Conservation (phyloP, 2,329 filamentous ascomycete genomes). For the Venturia asperata region DNA sequence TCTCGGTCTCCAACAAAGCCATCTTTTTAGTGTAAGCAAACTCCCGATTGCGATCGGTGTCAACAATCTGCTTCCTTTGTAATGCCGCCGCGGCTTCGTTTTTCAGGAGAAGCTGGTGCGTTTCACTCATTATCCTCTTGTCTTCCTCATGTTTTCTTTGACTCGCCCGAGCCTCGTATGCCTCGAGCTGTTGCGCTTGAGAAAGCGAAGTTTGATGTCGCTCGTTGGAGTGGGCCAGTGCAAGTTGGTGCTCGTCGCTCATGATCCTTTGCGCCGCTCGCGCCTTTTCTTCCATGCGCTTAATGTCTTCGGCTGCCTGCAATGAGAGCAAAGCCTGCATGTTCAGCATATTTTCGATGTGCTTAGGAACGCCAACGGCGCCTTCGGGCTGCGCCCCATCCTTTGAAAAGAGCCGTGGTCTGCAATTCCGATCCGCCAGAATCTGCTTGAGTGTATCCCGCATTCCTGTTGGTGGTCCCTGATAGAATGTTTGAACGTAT, state of each 20-base stretch:
- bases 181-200: conserved; percentile 15
- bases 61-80: conserved; percentile 14
- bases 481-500: conserved; percentile 9
- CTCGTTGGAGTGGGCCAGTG: conserved; percentile 8
- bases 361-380: not conserved
- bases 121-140: conserved; percentile 2
- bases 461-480: not conserved
- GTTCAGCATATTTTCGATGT: conserved; percentile 9
- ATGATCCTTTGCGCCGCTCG: conserved; percentile 8
- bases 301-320: conserved; percentile 6
- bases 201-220: conserved; percentile 5
- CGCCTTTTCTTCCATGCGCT: conserved; percentile 13
- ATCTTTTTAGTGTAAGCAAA: conserved; percentile 10
- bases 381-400: not conserved
- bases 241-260: conserved; percentile 1
- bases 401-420: not conserved
- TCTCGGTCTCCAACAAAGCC: conserved; percentile 12
- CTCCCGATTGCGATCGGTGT: conserved; percentile 10
- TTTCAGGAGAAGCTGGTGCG: not conserved
- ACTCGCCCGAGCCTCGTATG: not conserved
- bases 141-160: conserved; percentile 8
- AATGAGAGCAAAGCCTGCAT: conserved; percentile 7
- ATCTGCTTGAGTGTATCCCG: not conserved
- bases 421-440: conserved; percentile 13
- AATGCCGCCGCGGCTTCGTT: conserved; percentile 7